Conservation (phyloP, 2,329 filamentous ascomycete species). For the Lecanicillium sp. region DNA sequence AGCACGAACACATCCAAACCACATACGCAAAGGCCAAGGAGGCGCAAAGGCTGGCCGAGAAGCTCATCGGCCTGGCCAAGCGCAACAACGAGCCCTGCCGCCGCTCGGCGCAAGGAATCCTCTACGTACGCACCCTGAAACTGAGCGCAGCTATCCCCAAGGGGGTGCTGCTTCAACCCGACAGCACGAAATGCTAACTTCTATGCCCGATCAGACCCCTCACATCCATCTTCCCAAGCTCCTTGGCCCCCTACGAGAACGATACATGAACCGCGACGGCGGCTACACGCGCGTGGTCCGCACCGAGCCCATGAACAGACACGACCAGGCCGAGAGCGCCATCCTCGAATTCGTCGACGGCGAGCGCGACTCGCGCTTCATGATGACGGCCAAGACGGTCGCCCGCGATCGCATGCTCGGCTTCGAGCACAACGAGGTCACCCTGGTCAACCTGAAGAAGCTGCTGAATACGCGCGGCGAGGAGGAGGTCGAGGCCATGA, state of each 20-base stretch:
- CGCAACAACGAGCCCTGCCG: slow-evolving; percentile 79
- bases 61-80: slow-evolving; percentile 90
- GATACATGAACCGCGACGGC: slow-evolving; percentile 73
- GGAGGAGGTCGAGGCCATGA: slow-evolving; percentile 60
- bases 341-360: slow-evolving; percentile 95
- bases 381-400: slow-evolving; percentile 82
- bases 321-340: slow-evolving; percentile 81
- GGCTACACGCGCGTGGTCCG: slow-evolving; percentile 94
- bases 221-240: slow-evolving; percentile 73
- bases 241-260: slow-evolving; percentile 72
- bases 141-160: neutral
- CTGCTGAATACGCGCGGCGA: slow-evolving; percentile 74
- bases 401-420: slow-evolving; percentile 55
- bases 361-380: slow-evolving; percentile 88
- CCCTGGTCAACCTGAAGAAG: slow-evolving; percentile 72
- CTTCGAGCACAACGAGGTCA: slow-evolving; percentile 61
- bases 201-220: slow-evolving; percentile 44
- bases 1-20: slow-evolving; percentile 88
- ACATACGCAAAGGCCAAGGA: slow-evolving; percentile 98
- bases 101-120: slow-evolving; percentile 68
- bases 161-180: neutral
- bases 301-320: slow-evolving; percentile 77
- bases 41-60: slow-evolving; percentile 87
- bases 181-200: too few species aligned
- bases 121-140: slow-evolving; percentile 61